Evolutionary conservation across 2,329 filamentous ascomycete genomes (phyloP), one percentile per base, ranked within the genome.

Genomic region (Rutstroemia sp.): DNA sequence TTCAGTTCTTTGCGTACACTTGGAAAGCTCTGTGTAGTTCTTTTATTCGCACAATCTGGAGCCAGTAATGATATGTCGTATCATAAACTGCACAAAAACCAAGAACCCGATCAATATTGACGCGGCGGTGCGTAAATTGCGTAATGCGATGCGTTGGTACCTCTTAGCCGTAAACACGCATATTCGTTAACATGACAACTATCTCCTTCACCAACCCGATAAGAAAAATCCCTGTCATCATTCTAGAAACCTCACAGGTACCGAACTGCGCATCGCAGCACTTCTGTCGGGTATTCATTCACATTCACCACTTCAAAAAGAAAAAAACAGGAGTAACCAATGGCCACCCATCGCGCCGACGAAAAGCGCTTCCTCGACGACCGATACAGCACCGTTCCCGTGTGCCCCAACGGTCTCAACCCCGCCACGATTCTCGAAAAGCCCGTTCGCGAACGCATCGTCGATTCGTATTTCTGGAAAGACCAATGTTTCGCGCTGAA

Each of bases 401-500:
- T 95, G 21, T 86, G 94, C 61, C 91, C 83, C 58, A 86, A 92
- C 70, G 91, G 91, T 59, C 87, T 95, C 68, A 96, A 96, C 74
- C 92, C 92, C 0, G 89, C 91, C n/a, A 92, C 88, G 4, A 88
- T 97, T 59, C 88, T 97, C 80, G 92, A 97, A 73, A 96, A 95
- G 72, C 88, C 91, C 42, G 90, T 96, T 63, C 88, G 89, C 69
- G 94, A 99, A 74, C 91, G 94, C 69, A 96, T 99, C 72, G 85
- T 92, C 64, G 91, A 96, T 69, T 90, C 85, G 53, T 95, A 96
- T 75, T 99, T 96, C 77, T 99, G 91, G 88, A 96, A 96, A 73
- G 94, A 97, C 74, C 92, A 96, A 75, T 96, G 94, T 71, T 99
- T 97, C 73, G 94, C 88, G 44, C 79, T 99, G 62, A 99, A 97